Evolutionary conservation across 257 asterid species (phyloP), one percentile per base, ranked within the genome.

Genomic region (Primulina eburnea): DNA sequence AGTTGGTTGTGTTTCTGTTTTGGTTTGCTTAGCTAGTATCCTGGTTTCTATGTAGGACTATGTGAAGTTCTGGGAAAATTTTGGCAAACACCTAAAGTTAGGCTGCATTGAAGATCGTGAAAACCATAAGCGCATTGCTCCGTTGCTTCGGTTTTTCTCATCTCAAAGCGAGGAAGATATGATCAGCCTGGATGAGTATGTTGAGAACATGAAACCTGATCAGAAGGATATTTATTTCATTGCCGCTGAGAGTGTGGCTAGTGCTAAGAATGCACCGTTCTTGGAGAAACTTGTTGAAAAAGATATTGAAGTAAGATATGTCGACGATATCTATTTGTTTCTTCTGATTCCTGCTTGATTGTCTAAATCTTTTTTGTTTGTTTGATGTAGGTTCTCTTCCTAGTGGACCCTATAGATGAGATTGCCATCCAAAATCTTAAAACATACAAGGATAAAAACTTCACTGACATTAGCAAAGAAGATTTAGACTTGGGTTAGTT

Each of bases 81-180:
- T 77, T 71, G 98, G 99, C 68, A 94, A 94, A 75, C 85, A 89
- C 81, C 63, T 94, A 63, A 94, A 94, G 77, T 73, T 94, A 72
- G 99, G 99, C 30, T 86, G 97, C 87, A 90, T 94, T 72, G 99
- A 94, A 76, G 99, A 94, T 71, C 92, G 90, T 64, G 98, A 94
- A 78, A 94, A 91, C 84, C 99, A 91, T 86, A 89, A 94, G 82
- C 91, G 97, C 65, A 79, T 94, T 63, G 99, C 99, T 73, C 99
- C 99, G 28, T 76, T 94, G 65, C 83, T 94, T 69, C 84, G 98
- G 6, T 94, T 94, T 75, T 80, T 83, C 85, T 94, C 98, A 63
- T 94, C 99, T 68, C 97, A 89, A 77, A 94, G 99, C 62, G 95
- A 94, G 53, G 90, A 88, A 67, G 84, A 79, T 14, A 37, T 81